Percentiles rank a stretch among this genome's conserved stretches.
Evolutionary conservation across 441 rosid genomes (phyloP).

Genomic region (Mallotus japonicus): DNA sequence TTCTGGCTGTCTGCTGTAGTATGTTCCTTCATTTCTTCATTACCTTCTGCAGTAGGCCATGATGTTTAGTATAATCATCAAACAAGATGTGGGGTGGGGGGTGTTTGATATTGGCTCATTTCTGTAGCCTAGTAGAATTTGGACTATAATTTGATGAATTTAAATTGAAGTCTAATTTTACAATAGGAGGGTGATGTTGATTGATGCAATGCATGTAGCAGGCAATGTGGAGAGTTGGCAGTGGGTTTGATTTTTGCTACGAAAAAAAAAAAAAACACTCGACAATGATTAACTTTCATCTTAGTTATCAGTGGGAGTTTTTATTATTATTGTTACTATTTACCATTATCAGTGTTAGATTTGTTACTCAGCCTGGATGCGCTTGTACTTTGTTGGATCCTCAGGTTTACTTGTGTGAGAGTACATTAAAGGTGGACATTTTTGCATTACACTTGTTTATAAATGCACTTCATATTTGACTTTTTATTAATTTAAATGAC

Average conservation of each 20-base stretch:
- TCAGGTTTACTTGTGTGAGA: not conserved
- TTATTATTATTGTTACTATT: no score
- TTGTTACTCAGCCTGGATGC: not conserved
- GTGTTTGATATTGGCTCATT: not conserved
- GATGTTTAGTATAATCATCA: not conserved
- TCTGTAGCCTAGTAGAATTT: not conserved
- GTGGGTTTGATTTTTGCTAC: no score
- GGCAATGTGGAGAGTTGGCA: no score
- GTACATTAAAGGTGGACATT: no score
- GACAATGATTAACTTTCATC: not conserved
- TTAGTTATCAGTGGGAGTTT: no score
- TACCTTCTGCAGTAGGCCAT: not conserved
- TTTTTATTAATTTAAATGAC: no score
- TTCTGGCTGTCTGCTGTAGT: not conserved
- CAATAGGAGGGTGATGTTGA: not conserved
- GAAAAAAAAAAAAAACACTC: not conserved
- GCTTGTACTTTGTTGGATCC: not conserved
- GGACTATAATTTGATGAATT: not conserved
- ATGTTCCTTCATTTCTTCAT: not conserved
- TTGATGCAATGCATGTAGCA: not conserved
- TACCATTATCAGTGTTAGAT: no score
- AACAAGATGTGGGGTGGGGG: no score
- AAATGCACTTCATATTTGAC: no score
- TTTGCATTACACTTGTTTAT: no score
- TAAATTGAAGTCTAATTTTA: not conserved